These are phyloP conservation scores for Hypoxylon lienhwacheense DNA, from an alignment of 495 filamentous ascomycete species.

Conservation along the genomic window DNA sequence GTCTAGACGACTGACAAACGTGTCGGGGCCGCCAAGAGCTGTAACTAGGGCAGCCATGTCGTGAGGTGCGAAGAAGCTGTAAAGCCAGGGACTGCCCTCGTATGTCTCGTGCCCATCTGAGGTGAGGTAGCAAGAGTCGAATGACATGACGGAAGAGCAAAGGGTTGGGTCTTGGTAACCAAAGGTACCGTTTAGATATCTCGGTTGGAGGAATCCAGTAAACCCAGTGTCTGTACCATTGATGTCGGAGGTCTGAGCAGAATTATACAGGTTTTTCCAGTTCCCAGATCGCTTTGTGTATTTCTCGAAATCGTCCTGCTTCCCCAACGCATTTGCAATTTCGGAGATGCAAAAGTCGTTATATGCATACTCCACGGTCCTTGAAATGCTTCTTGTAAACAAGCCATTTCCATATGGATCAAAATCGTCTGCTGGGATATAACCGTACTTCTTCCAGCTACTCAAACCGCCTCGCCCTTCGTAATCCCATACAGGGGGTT, in stretches of 20 bases:
- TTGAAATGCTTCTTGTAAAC: constrained; percentile 65
- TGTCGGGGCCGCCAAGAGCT: constrained; percentile 58
- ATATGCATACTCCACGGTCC: constrained; percentile 73
- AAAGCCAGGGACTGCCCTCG: constrained; percentile 67
- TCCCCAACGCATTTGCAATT: constrained; percentile 59
- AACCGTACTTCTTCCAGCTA: constrained; percentile 64
- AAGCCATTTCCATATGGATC: constrained; percentile 63
- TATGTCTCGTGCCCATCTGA: constrained; percentile 63
- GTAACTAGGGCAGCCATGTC: constrained; percentile 63
- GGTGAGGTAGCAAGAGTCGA: constrained; percentile 61
- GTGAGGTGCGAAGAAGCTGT: constrained; percentile 65
- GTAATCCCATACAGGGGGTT: constrained; percentile 65
- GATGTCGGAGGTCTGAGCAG: constrained; percentile 57
- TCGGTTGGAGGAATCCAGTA: constrained; percentile 66
- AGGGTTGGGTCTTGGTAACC: constrained; percentile 63
- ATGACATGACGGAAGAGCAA: constrained; percentile 47
- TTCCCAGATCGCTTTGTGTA: constrained; percentile 59
- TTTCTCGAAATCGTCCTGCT: constrained; percentile 57
- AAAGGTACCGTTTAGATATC: constrained; percentile 61
- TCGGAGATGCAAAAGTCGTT: constrained; percentile 70
- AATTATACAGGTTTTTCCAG: constrained; percentile 66
- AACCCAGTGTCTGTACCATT: constrained; percentile 61
- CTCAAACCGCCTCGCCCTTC: constrained; percentile 67
- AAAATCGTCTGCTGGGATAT: constrained; percentile 65
- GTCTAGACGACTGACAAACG: constrained; percentile 60